These are phyloP conservation scores for Aspergillus arachidicola DNA, from an alignment of 2,329 filamentous ascomycete species.

Conservation along the genomic window DNA sequence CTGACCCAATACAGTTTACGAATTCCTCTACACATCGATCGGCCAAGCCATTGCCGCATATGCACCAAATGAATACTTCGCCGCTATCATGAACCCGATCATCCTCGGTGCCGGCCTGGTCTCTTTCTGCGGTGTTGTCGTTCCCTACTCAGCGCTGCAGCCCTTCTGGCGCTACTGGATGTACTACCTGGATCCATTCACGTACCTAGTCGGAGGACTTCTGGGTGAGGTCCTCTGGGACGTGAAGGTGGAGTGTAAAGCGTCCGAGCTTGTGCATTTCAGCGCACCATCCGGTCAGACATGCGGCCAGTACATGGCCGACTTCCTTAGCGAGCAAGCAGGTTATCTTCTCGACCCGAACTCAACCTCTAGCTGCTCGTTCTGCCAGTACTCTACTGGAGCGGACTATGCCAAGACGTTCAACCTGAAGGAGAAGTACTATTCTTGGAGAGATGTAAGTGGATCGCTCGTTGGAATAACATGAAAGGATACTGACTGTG, in stretches of 20 bases:
- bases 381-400: constrained; percentile 35
- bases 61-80: constrained; percentile 63
- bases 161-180: constrained; percentile 49
- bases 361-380: constrained; percentile 30
- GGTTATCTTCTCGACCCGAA: constrained; percentile 35
- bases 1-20: constrained; percentile 38
- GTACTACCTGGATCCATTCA: constrained; percentile 49
- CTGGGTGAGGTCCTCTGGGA: constrained; percentile 43
- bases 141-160: constrained; percentile 40
- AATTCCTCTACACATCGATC: constrained; percentile 47
- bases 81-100: constrained; percentile 60
- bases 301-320: constrained; percentile 38
- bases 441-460: constrained; percentile 42
- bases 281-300: constrained; percentile 31
- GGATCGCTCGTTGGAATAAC: background rate
- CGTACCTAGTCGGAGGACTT: constrained; percentile 45
- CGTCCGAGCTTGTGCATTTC: constrained; percentile 36
- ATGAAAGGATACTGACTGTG: constrained; percentile 1
- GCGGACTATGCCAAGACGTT: constrained; percentile 39
- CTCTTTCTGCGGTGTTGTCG: constrained; percentile 44
- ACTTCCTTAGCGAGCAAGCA: constrained; percentile 30
- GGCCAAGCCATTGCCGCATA: constrained; percentile 60
- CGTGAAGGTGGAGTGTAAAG: constrained; percentile 38
- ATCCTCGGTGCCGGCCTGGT: constrained; percentile 51
- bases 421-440: constrained; percentile 37